Base-by-base conservation (phyloP, 2,329 filamentous ascomycete genomes). In the Exophiala sp. region DNA sequence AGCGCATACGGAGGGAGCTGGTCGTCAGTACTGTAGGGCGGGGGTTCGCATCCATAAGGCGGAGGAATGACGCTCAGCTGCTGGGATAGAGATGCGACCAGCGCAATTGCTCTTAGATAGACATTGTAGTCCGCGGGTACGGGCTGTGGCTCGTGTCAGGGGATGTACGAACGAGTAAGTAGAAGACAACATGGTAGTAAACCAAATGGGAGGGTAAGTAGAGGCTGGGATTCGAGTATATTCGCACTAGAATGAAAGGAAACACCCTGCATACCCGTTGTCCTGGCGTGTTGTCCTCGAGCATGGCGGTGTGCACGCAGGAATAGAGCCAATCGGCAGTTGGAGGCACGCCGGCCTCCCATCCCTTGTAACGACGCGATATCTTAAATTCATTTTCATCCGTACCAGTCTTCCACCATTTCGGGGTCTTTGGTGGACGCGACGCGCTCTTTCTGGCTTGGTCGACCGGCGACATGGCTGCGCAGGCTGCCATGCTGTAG, bases 11-110 rank as follows among this genome's bases (percentile, higher is more conserved):
- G 72, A 68, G 23, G 71, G 72, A 30, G 71, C 72, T 21, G 64
- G 45, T 76, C 71, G 47, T 52, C 68, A 38, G 74, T 70, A 52
- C 70, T 63, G 61, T 74, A 74, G 13, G 67, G 64, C 10, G 72
- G 71, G 18, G 70, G 70, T 35, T 66, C 62, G 19, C 46, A 60
- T 42, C 53, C 53, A 51, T 54, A 57, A 21, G 52, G 48, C 35
- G 30, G 41, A 21, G 57, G 48, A 23, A 32, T 13, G 13, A 47
- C 43, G 35, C 50, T 41, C 16, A 60, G 43, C n/a, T 58, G 41
- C 22, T 53, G 45, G 10, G 58, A 37, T 24, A 63, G 56, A 34
- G 57, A 57, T 53, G 56, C 55, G 50, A 58, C 57, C 56, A 58
- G 55, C 50, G 57, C 52, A 57, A 55, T 51, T 34, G 50, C 56